phyloP scores from a whole-genome alignment of 441 rosid genomes.

The Isatis lusitanica region DNA sequence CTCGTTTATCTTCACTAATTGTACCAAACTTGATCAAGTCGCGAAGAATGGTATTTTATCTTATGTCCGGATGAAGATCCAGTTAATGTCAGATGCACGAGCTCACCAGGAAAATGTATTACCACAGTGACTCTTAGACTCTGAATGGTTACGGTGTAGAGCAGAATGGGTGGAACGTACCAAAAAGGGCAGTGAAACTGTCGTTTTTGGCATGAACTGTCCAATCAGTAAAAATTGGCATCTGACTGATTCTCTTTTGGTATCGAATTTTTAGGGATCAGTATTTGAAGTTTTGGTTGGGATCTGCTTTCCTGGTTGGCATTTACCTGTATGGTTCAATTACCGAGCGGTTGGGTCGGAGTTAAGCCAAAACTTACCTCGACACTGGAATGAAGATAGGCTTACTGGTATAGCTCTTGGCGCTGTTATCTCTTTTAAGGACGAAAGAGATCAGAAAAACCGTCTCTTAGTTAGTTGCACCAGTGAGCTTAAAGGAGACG shows the following conservation, averaged over 20 bases:
- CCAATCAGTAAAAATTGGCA: too few relatives aligned
- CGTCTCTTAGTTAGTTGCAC: conserved; percentile 14
- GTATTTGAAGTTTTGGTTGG: conserved; percentile 1
- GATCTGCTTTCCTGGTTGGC: conserved; percentile 28
- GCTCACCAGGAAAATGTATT: conserved; percentile 24
- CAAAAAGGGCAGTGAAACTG: not conserved
- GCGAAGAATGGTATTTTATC: conserved; percentile 11
- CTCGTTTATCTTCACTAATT: conserved; percentile 23
- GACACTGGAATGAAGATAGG: conserved; percentile 16
- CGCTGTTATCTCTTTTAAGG: conserved; percentile 16
- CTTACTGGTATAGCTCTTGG: conserved; percentile 24
- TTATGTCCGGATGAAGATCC: conserved; percentile 5
- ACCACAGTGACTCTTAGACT: not conserved
- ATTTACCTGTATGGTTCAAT: conserved; percentile 27
- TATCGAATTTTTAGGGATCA: too few relatives aligned
- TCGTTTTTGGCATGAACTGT: too few relatives aligned
- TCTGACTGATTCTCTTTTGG: too few relatives aligned
- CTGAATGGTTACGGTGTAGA: not conserved
- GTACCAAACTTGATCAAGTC: conserved; percentile 21
- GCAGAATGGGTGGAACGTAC: too few relatives aligned
- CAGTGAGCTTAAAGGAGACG: not conserved
- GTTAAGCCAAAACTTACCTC: conserved; percentile 1
- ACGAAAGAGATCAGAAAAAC: not conserved
- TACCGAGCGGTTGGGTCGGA: conserved; percentile 15
- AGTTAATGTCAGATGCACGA: not conserved